Base-by-base conservation (phyloP, 805 yeast genomes). In the Yamadazyma philogaea region DNA sequence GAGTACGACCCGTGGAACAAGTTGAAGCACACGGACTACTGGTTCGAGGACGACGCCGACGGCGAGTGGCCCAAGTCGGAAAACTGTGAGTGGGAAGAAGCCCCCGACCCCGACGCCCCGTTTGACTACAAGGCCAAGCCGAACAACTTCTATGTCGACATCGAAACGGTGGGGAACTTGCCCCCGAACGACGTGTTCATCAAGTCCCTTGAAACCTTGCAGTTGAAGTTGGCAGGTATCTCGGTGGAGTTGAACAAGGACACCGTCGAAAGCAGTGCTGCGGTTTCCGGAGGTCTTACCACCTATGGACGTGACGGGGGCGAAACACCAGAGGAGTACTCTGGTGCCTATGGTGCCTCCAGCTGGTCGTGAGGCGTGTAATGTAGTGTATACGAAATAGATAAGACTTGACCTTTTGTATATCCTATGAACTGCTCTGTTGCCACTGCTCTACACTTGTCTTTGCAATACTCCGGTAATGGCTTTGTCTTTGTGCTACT, bases 1-100 rank as follows among this genome's bases (percentile, higher is more conserved):
- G 99, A 91, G 64, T 91, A 91, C 59, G 99, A 91, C 58, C 99
- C 99, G n/a, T 91, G 96, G 95, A 93, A 93, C 67, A 93, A 91
- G 66, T 75, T 93, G 56, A 84, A 86, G 60, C 99, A 93, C 62
- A 93, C 99, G 0, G 96, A 89, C 55, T 87, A 78, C 59, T 93
- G 99, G 99, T 87, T 84, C 61, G 99, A 93, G 66, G 91, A 82
- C 48, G 85, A 81, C 59, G 84, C 87, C 26, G 87, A 79, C 30
- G 78, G 74, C 35, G 99, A 93, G 70, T 93, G 99, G 99, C 99
- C 99, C 28, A 76, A 76, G 49, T 78, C 87, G 32, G 78, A 78
- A 50, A 91, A 93, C 65, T 81, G 95, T 52, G 96, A 87, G 56
- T 93, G 91, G 82, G 99, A 93, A 67, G 99, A 93, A 63, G 87